Conservation (phyloP, 805 yeast species). For the Hanseniaspora pseudoguilliermondii region DNA sequence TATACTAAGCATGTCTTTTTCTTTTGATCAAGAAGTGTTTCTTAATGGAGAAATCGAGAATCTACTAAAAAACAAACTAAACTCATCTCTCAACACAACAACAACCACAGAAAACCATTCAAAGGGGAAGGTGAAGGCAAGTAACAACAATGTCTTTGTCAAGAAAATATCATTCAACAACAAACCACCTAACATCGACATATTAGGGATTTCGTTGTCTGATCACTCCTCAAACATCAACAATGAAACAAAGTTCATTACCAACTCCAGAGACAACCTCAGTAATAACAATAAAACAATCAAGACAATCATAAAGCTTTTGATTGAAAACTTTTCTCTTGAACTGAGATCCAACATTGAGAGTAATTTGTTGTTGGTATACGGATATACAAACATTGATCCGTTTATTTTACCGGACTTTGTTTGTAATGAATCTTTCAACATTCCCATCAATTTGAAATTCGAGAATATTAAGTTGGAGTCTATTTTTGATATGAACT, state of each 20-base stretch:
- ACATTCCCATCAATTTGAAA: slow-evolving; percentile 27
- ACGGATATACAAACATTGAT: slow-evolving; percentile 21
- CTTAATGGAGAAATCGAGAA: slow-evolving; percentile 25
- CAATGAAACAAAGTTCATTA: slow-evolving; percentile 17
- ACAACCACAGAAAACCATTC: not conserved
- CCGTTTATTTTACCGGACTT: slow-evolving; percentile 24
- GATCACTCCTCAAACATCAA: slow-evolving; percentile 26
- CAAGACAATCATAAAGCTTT: slow-evolving; percentile 27
- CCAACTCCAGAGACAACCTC: slow-evolving; percentile 20
- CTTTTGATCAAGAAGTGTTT: slow-evolving; percentile 22
- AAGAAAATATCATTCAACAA: slow-evolving; percentile 17
- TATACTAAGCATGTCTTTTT: slow-evolving; percentile 22
- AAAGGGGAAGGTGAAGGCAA: slow-evolving; percentile 9
- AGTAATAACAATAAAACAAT: slow-evolving; percentile 22
- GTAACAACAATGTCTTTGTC: slow-evolving; percentile 13
- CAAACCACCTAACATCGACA: slow-evolving; percentile 16
- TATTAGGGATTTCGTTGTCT: slow-evolving; percentile 24
- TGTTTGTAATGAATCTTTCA: slow-evolving; percentile 26
- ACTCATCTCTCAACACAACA: slow-evolving; percentile 17
- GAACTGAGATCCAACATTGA: slow-evolving; percentile 28
- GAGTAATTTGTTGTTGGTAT: slow-evolving; percentile 24
- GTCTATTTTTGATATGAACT: slow-evolving; percentile 25
- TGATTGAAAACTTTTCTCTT: slow-evolving; percentile 24
- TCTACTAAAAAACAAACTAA: slow-evolving; percentile 22
- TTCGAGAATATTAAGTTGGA: slow-evolving; percentile 25